Conservation (phyloP, 1,284 basidiomycete genomes). For the Cerioporus squamosus region DNA sequence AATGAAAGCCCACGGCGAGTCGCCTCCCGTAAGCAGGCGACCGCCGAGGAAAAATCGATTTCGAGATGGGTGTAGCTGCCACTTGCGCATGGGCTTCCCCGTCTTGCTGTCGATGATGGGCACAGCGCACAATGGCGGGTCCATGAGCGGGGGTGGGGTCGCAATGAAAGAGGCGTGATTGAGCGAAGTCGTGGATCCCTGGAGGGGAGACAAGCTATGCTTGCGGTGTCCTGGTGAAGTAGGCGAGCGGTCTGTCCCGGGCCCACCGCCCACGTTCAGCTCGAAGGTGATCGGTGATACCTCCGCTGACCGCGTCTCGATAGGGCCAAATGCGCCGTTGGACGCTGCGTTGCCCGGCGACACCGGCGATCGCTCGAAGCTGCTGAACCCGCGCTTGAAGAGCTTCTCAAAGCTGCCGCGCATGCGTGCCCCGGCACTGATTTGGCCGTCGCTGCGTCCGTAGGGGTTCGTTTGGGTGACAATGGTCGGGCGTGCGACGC, state of each 20-base stretch:
- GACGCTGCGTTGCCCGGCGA: constrained; percentile 26
- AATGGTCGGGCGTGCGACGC: constrained; percentile 31
- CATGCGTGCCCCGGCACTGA: constrained; percentile 44
- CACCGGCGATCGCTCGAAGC: constrained; percentile 48
- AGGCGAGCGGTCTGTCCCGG: constrained; percentile 21
- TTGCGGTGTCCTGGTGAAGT: constrained; percentile 29
- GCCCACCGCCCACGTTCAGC: constrained; percentile 22
- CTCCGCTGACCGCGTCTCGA: constrained; percentile 27
- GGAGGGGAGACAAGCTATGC: constrained; percentile 25
- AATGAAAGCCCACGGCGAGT: constrained; percentile 80
- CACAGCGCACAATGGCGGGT: constrained; percentile 44
- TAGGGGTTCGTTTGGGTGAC: constrained; percentile 32
- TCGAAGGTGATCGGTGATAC: constrained; percentile 34
- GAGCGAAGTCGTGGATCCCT: constrained; percentile 32
- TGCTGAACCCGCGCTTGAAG: constrained; percentile 53
- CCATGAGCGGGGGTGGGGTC: constrained; percentile 31
- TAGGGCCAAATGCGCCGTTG: constrained; percentile 20
- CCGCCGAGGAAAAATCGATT: constrained; percentile 81
- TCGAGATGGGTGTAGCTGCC: constrained; percentile 66
- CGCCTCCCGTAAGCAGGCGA: constrained; percentile 80
- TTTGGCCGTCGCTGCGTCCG: constrained; percentile 33
- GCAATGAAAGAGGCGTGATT: constrained; percentile 46
- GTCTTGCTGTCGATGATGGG: constrained; percentile 49
- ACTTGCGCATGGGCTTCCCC: constrained; percentile 52
- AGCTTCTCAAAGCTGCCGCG: constrained; percentile 59